Evolutionary conservation across 768 basidiomycete species (phyloP).

Genomic region (Epithele typhae): DNA sequence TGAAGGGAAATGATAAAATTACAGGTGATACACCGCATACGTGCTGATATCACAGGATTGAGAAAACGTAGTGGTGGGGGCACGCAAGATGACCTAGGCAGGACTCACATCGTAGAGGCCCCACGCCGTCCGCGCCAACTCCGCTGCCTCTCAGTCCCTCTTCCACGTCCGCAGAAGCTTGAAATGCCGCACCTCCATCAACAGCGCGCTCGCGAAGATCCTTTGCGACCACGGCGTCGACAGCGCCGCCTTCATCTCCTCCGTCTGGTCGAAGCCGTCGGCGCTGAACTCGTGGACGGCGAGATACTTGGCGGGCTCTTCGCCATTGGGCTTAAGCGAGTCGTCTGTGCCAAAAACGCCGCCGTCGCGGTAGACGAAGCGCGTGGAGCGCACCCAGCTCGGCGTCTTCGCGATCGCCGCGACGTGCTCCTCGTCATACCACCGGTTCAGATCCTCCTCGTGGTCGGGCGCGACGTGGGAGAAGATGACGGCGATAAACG

Average conservation of each 20-base stretch:
- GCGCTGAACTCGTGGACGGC: not conserved
- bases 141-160: not conserved
- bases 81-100: too few relatives aligned
- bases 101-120: not conserved
- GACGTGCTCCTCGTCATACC: slow-evolving; percentile 25
- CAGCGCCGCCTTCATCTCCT: slow-evolving; percentile 20
- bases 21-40: too few relatives aligned
- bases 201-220: slow-evolving; percentile 32
- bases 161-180: slow-evolving; percentile 13
- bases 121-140: not conserved
- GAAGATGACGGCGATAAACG: slow-evolving; percentile 19
- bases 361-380: slow-evolving; percentile 30
- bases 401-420: slow-evolving; percentile 35
- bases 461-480: slow-evolving; percentile 16
- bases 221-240: slow-evolving; percentile 21
- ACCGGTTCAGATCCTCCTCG: slow-evolving; percentile 24
- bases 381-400: slow-evolving; percentile 37
- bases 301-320: not conserved
- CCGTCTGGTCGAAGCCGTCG: slow-evolving; percentile 3
- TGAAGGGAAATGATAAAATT: too few relatives aligned
- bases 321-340: slow-evolving; percentile 7
- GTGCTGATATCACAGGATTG: too few relatives aligned
- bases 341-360: slow-evolving; percentile 14
- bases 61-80: too few relatives aligned
- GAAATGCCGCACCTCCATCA: slow-evolving; percentile 31